A percentile compares a stretch with the other conserved stretches of the same genome.
Evolutionary conservation across 129 eudicot species (phyloP).

Genomic region (Solidago caesia): DNA sequence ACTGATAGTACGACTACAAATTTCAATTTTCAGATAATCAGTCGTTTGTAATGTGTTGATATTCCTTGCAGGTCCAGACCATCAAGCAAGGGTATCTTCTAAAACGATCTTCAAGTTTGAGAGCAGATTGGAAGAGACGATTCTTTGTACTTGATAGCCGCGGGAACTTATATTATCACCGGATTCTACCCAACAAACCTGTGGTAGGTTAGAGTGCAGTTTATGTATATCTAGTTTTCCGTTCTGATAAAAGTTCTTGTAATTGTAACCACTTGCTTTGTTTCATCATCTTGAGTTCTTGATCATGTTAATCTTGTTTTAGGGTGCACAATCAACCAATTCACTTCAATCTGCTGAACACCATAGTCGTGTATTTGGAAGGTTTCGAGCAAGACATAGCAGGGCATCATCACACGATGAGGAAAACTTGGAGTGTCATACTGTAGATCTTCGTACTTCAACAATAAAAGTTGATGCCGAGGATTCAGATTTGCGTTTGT

Average conservation of each 20-base stretch:
- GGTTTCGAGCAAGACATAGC: conserved; percentile 69
- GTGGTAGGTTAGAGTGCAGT: conserved; percentile 46
- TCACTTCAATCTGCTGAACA: conserved; percentile 48
- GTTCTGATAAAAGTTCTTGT: background rate
- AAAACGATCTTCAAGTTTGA: conserved; percentile 84
- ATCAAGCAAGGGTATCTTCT: conserved; percentile 95
- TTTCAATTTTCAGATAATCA: background rate
- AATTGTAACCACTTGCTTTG: background rate
- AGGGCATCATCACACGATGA: conserved; percentile 62
- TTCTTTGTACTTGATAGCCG: conserved; percentile 95
- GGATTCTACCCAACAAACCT: conserved; percentile 52
- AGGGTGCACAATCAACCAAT: conserved; percentile 65
- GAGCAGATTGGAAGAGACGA: conserved; percentile 96
- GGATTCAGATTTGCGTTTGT: conserved; percentile 85
- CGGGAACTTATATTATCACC: conserved; percentile 78
- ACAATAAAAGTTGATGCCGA: conserved; percentile 90
- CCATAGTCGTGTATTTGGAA: conserved; percentile 73
- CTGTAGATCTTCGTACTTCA: conserved; percentile 92
- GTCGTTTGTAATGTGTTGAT: background rate
- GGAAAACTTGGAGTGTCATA: conserved; percentile 62
- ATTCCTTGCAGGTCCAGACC: conserved; percentile 64
- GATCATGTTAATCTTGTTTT: conserved; percentile 20
- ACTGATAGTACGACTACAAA: background rate
- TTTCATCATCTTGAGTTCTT: background rate
- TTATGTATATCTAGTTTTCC: background rate